Evolutionary conservation across 2,329 filamentous ascomycete genomes (phyloP).

Genomic region (Xylaria sp.): DNA sequence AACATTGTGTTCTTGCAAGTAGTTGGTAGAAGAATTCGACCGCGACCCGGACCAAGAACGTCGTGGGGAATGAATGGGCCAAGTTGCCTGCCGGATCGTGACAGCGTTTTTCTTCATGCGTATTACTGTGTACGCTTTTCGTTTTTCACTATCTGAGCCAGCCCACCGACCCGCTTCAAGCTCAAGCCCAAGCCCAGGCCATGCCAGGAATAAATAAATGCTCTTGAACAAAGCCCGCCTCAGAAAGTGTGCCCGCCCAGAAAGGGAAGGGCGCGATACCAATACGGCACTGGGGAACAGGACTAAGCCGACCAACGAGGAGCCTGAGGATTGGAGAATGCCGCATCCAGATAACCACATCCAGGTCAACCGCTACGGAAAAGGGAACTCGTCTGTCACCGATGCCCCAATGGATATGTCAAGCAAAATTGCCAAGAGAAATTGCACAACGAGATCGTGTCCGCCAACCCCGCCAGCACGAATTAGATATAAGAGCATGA

Average conservation of each 20-base stretch:
- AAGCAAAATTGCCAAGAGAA: conserved; percentile 27
- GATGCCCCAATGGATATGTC: conserved; percentile 1
- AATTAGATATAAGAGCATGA: conserved; percentile 30
- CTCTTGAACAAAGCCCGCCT: conserved; percentile 2
- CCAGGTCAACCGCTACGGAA: conserved; percentile 15
- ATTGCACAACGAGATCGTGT: conserved; percentile 18
- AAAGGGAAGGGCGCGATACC: conserved; percentile 6
- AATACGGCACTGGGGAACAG: not conserved
- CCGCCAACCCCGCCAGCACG: conserved; percentile 20
- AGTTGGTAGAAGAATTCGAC: not conserved
- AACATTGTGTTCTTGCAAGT: conserved; percentile 24
- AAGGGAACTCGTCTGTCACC: conserved; percentile 9
- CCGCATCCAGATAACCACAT: conserved; percentile 19
- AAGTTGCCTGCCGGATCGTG: conserved; percentile 28
- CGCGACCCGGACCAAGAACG: conserved; percentile 4
- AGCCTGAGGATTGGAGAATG: not conserved
- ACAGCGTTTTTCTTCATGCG: not conserved
- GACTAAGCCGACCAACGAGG: not conserved
- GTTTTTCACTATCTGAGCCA: not conserved
- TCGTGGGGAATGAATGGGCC: conserved; percentile 15
- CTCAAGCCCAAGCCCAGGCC: not conserved
- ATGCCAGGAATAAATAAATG: not conserved
- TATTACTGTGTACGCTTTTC: not conserved
- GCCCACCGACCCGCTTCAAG: not conserved
- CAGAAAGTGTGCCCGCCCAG: conserved; percentile 1